These are phyloP conservation scores for Rhizopogon sp. DNA, from an alignment of 768 basidiomycete genomes.

Conservation along the genomic window DNA sequence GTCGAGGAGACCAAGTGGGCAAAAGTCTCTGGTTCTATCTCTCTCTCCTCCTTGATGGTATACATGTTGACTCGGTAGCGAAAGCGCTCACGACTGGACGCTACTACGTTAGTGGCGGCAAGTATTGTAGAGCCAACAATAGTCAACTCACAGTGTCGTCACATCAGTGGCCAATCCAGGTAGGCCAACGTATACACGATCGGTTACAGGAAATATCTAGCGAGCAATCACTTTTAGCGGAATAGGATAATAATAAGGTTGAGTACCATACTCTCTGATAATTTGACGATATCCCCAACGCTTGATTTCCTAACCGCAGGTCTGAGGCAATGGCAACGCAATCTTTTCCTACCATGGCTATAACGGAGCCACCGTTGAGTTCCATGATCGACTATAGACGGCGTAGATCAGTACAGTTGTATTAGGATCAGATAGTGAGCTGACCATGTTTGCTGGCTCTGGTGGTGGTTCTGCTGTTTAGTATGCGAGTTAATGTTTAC, in stretches of 20 bases:
- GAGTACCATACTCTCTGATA: conserved; percentile 77
- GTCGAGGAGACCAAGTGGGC: conserved; percentile 94
- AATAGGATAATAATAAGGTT: not conserved
- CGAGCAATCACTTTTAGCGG: conserved; percentile 11
- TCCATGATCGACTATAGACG: conserved; percentile 75
- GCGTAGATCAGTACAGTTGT: not conserved
- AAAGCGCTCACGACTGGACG: conserved; percentile 75
- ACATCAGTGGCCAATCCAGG: conserved; percentile 94
- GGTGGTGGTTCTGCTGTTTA: not conserved
- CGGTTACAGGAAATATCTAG: conserved; percentile 93
- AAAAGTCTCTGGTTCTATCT: conserved; percentile 95
- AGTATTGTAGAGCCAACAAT: not conserved
- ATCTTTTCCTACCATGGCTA: conserved; percentile 99
- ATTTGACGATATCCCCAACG: conserved; percentile 81
- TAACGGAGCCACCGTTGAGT: conserved; percentile 94
- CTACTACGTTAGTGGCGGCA: conserved; percentile 2
- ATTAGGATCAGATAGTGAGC: not conserved
- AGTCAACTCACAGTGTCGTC: conserved; percentile 67
- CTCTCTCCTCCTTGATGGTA: conserved; percentile 97
- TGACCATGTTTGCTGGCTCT: not conserved
- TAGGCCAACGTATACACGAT: conserved; percentile 87
- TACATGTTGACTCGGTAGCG: conserved; percentile 98
- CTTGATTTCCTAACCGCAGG: conserved; percentile 83
- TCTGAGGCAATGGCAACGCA: conserved; percentile 99
- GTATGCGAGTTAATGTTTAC: not conserved